Evolutionary conservation across 257 asterid species (phyloP), one percentile per base, ranked within the genome.

Genomic region (Nicotiana otophora): DNA sequence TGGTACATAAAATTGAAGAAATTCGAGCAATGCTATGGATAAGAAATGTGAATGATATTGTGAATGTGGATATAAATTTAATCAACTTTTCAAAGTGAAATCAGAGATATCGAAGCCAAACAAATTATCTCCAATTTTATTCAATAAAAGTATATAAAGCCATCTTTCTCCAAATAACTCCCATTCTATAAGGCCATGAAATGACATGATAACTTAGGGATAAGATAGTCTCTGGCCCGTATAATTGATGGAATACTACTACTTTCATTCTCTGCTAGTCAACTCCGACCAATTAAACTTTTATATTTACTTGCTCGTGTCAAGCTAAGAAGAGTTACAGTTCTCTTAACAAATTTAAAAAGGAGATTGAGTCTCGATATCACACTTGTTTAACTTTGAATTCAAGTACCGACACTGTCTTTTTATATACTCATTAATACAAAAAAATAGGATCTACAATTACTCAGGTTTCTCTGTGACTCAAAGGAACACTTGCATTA

Each of bases 401-500:
- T 23, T 72, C 62, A 74, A 23, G 79, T 23, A 15, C 16, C 4
- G 8, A 14, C 79, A 14, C 7, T 12, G 10, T 28, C 0, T 7
- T 74, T 48, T 74, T 31, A 5, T 48, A 4, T 17, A 14, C 20
- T 3, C 39, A 46, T 31, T 31, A 48, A 33, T 23, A 10, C 60
- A 46, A 46, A 74, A 39, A 23, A 74, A 74, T 14, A 74, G 39
- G 79, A 26, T 7, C 79, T 46, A 23, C 9, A 46, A 23, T 23
- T n/a, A 65, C 65, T 60, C 60, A 83, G 33, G 2, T 51, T 51
- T 16, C 5, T 51, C 20, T 15, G 23, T 8, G 28, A 26, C 64
- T 63, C 10, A 51, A 77, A 63, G 34, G 78, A 83, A 81, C 68
- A 28, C 46, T 75, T 75, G 63, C 80, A 75, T 48, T 51, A 28